Conservation (phyloP, 306 rosid genomes). For the Erythrophleum fordii region DNA sequence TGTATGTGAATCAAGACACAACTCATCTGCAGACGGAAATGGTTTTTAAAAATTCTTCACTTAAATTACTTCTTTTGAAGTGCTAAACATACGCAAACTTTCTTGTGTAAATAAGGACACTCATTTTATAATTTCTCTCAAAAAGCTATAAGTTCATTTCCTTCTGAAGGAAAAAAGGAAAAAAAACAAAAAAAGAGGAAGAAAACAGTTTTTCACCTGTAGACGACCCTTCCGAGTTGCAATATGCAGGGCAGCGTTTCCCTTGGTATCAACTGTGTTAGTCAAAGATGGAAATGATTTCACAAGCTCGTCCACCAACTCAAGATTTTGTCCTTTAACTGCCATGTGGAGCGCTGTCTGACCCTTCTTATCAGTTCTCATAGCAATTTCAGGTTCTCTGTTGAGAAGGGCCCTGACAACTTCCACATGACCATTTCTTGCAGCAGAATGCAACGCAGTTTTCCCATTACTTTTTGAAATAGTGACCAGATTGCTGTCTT, state of each 20-base stretch:
- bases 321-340: slow-evolving; percentile 72
- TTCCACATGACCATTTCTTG: slow-evolving; percentile 72
- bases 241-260: slow-evolving; percentile 77
- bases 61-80: slow-evolving; percentile 20
- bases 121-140: slow-evolving; percentile 2
- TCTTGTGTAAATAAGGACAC: slow-evolving; percentile 10
- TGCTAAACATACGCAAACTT: slow-evolving; percentile 6
- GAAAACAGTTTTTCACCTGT: slow-evolving; percentile 53
- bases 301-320: slow-evolving; percentile 62
- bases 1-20: slow-evolving; percentile 14
- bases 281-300: slow-evolving; percentile 55
- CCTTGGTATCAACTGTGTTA: slow-evolving; percentile 66
- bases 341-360: slow-evolving; percentile 92
- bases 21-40: slow-evolving; percentile 4
- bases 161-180: slow-evolving; percentile 1
- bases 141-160: slow-evolving; percentile 15
- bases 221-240: slow-evolving; percentile 69
- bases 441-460: slow-evolving; percentile 82
- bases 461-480: slow-evolving; percentile 78
- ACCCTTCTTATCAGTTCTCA: slow-evolving; percentile 69
- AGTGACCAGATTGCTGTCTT: slow-evolving; percentile 47
- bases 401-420: slow-evolving; percentile 62
- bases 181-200: too few relatives aligned
- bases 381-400: slow-evolving; percentile 62
- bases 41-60: neutral